phyloP scores from a whole-genome alignment of 371 early-diverging fungal species.

The Thermomucor indicae-seudaticae region DNA sequence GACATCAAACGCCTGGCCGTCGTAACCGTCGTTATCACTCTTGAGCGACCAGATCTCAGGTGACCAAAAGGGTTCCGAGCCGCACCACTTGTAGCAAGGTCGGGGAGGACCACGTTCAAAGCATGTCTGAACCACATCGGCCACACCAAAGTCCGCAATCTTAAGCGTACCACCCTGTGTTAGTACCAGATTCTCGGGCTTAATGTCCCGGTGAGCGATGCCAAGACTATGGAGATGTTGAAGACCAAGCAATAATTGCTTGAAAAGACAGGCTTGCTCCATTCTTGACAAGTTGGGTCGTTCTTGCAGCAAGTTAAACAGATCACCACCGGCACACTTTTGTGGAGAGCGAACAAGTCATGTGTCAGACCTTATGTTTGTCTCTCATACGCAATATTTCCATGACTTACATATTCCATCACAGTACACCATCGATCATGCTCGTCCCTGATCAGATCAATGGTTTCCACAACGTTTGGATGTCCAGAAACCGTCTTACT shows the following conservation, averaged over 20 bases:
- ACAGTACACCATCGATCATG: conserved; percentile 55
- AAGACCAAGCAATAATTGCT: conserved; percentile 93
- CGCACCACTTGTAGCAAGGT: conserved; percentile 75
- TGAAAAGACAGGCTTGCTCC: conserved; percentile 54
- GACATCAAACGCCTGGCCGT: conserved; percentile 77
- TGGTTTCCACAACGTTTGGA: conserved; percentile 63
- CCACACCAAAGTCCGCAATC: conserved; percentile 97
- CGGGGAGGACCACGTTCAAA: conserved; percentile 71
- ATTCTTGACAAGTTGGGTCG: conserved; percentile 27
- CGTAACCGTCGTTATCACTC: conserved; percentile 59
- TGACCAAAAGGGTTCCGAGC: conserved; percentile 88
- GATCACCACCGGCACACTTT: conserved; percentile 65
- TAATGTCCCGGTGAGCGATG: conserved; percentile 84
- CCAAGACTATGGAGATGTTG: conserved; percentile 95
- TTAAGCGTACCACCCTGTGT: conserved; percentile 82
- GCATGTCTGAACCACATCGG: conserved; percentile 79
- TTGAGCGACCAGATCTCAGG: conserved; percentile 69
- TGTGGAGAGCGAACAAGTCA: too few species aligned
- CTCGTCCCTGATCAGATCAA: conserved; percentile 64
- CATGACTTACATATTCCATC: conserved; percentile 59
- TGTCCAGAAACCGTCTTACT: conserved; percentile 59
- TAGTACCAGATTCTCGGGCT: conserved; percentile 91
- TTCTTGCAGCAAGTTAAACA: conserved; percentile 46
- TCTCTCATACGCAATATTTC: too few species aligned
- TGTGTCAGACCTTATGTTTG: too few species aligned